phyloP scores from a whole-genome alignment of 2,329 filamentous ascomycete genomes.

The Blastomyces silverae region DNA sequence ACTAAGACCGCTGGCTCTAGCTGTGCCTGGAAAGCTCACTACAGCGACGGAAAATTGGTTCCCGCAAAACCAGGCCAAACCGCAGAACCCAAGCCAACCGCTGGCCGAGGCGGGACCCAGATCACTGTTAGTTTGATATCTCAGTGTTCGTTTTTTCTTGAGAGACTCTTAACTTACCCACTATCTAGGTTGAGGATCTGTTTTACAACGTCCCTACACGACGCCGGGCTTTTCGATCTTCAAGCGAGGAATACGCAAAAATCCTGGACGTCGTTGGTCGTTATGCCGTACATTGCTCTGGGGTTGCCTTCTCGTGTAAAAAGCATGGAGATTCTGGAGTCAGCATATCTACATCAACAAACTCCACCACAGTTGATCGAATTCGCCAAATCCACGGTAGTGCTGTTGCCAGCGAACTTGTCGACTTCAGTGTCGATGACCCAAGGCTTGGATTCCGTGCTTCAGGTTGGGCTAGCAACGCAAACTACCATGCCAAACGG shows the following conservation, averaged over 20 bases:
- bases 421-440: slow-evolving; percentile 66
- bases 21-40: slow-evolving; percentile 85
- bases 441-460: slow-evolving; percentile 77
- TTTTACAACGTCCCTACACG: slow-evolving; percentile 95
- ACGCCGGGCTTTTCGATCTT: slow-evolving; percentile 79
- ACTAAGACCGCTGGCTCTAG: slow-evolving; percentile 85
- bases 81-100: slow-evolving; percentile 77
- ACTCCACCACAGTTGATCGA: slow-evolving; percentile 66
- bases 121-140: slow-evolving; percentile 58
- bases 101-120: slow-evolving; percentile 83
- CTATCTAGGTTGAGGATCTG: slow-evolving; percentile 68
- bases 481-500: slow-evolving; percentile 89
- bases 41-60: slow-evolving; percentile 71
- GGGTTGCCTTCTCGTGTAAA: slow-evolving; percentile 94
- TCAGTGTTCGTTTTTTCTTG: not conserved
- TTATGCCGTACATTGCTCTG: slow-evolving; percentile 84
- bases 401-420: slow-evolving; percentile 76
- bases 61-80: slow-evolving; percentile 82
- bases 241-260: slow-evolving; percentile 94
- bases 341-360: slow-evolving; percentile 70
- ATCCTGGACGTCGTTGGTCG: slow-evolving; percentile 91
- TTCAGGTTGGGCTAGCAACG: slow-evolving; percentile 76
- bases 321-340: slow-evolving; percentile 85
- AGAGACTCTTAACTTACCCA: not conserved
- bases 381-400: slow-evolving; percentile 87